Evolutionary conservation across 192 early-diverging fungal genomes (phyloP), one percentile per base, ranked within the genome.

Genomic region (Coemansia sp.): DNA sequence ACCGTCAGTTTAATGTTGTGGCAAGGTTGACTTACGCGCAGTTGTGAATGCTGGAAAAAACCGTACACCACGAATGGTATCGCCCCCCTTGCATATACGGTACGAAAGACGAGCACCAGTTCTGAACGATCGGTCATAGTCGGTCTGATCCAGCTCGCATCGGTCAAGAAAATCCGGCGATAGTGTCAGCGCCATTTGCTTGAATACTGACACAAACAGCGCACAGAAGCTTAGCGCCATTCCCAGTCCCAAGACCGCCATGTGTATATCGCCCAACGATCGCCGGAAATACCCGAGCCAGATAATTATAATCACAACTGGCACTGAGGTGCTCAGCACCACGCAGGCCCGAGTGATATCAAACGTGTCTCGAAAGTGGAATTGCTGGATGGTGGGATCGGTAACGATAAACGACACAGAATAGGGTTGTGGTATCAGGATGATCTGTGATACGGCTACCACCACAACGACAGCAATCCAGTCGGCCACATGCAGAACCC

Each of bases 361-460:
- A 6, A 55, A 56, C 17, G 14, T 19, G 47, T 73, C 64, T 24
- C 41, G n/a, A 53, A 41, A 45, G 43, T 60, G 55, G 4, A 14
- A 32, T 54, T 79, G 76, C 58, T 79, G 76, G 8, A 79, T 79
- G 38, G 9, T 15, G 12, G 76, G 65, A 41, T 79, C 59, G 2
- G 76, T 66, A 0, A 66, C 65, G 0, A 71, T 38, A 32, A 79
- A 79, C 39, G 8, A 19, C 17, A 54, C 37, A 0, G 58, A 21
- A 0, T 17, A 38, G 0, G 72, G 68, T 17, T 32, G 22, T 2
- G 76, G 76, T 27, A 79, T 79, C 11, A 74, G 53, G 22, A 79
- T 74, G 8, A 79, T 27, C 56, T 67, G 62, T 12, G 68, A 69
- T 9, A 73, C 25, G 1, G 48, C 63, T 0, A 55, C 32, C 2